A percentile compares a stretch with the other conserved stretches of the same genome.
phyloP scores from a whole-genome alignment of 2,329 filamentous ascomycete species.

The Colletotrichum sansevieriae region DNA sequence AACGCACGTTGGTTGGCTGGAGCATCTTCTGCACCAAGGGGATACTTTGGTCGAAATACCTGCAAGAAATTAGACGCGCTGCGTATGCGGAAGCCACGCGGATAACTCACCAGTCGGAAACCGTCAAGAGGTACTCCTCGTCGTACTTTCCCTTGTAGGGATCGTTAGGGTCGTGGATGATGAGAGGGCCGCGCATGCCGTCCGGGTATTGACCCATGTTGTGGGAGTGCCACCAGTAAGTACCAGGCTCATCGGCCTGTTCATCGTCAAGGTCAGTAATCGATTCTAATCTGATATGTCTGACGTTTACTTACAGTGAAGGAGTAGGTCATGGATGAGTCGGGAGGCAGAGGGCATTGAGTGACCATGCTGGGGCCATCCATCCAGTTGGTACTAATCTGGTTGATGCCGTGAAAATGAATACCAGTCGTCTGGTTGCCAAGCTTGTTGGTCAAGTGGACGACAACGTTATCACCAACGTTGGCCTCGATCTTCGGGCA shows the following conservation, averaged over 20 bases:
- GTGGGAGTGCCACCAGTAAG: slow-evolving; percentile 72
- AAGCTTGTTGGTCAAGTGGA: slow-evolving; percentile 64
- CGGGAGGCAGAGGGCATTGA: slow-evolving; percentile 67
- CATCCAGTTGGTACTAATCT: slow-evolving; percentile 66
- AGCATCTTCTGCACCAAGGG: slow-evolving; percentile 56
- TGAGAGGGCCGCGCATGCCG: slow-evolving; percentile 72
- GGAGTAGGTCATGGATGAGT: slow-evolving; percentile 64
- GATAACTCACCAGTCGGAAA: slow-evolving; percentile 52
- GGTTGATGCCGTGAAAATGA: slow-evolving; percentile 71
- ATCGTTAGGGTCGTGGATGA: slow-evolving; percentile 69
- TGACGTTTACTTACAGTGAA: slow-evolving; percentile 56
- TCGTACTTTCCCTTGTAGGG: slow-evolving; percentile 68
- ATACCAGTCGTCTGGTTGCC: slow-evolving; percentile 66
- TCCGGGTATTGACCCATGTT: slow-evolving; percentile 75
- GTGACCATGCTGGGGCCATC: slow-evolving; percentile 69
- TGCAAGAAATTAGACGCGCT: slow-evolving; percentile 41
- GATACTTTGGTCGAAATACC: slow-evolving; percentile 58
- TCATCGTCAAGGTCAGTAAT: neutral
- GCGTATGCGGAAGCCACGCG: neutral
- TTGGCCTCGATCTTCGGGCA: slow-evolving; percentile 67
- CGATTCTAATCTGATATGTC: neutral
- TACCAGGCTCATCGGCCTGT: slow-evolving; percentile 54
- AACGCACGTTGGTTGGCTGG: slow-evolving; percentile 53
- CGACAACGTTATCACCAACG: slow-evolving; percentile 63
- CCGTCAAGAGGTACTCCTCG: slow-evolving; percentile 65